Percentiles rank a stretch among this genome's conserved stretches.
These are phyloP conservation scores for Clitoria ternatea DNA, from an alignment of 306 rosid species.

Conservation along the genomic window DNA sequence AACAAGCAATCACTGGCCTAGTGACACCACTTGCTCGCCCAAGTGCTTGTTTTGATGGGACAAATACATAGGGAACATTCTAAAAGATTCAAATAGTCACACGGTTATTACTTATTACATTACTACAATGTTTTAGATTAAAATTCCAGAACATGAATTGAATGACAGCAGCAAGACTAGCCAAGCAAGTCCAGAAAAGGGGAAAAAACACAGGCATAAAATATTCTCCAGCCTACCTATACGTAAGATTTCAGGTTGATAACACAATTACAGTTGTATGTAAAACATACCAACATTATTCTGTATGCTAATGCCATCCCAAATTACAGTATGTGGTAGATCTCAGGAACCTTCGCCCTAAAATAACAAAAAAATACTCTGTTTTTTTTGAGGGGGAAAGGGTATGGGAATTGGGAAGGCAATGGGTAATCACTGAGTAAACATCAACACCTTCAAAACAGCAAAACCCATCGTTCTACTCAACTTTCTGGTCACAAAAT, in stretches of 20 bases:
- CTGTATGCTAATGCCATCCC: too few relatives aligned
- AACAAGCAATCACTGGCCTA: slow-evolving; percentile 88
- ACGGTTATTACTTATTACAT: background rate
- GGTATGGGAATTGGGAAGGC: too few relatives aligned
- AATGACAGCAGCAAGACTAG: background rate
- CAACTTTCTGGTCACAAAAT: too few relatives aligned
- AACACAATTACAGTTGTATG: background rate
- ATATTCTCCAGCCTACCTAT: too few relatives aligned
- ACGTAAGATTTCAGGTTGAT: background rate
- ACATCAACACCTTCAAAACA: too few relatives aligned
- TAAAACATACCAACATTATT: too few relatives aligned
- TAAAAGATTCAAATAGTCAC: slow-evolving; percentile 25
- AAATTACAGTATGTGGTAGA: too few relatives aligned
- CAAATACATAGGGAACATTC: slow-evolving; percentile 91
- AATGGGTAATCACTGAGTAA: too few relatives aligned
- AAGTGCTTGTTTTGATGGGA: slow-evolving; percentile 92
- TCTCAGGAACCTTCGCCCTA: too few relatives aligned
- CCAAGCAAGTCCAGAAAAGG: background rate
- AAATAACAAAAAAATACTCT: too few relatives aligned
- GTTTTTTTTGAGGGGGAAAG: too few relatives aligned
- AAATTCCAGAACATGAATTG: background rate
- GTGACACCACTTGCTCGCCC: slow-evolving; percentile 97
- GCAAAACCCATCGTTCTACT: too few relatives aligned
- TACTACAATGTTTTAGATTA: background rate
- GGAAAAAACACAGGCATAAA: background rate